A percentile compares a stretch with the other conserved stretches of the same genome.
These are phyloP conservation scores for Eucalyptus erythrocorys DNA, from an alignment of 345 rosid genomes.

Conservation along the genomic window DNA sequence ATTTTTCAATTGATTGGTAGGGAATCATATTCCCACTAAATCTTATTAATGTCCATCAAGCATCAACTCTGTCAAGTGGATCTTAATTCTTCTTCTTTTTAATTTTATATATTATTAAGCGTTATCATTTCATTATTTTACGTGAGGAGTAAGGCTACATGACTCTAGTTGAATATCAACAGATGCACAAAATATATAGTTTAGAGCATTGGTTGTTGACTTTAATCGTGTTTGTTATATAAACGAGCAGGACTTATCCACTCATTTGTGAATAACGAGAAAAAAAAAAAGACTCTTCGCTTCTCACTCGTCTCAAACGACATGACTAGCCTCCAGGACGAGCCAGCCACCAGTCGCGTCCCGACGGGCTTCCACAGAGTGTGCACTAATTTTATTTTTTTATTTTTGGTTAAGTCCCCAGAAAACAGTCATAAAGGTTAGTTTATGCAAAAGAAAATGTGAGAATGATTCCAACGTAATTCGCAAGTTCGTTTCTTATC, in stretches of 20 bases:
- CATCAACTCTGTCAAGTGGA: background rate
- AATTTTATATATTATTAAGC: no score
- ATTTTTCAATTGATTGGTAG: background rate
- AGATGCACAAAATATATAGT: background rate
- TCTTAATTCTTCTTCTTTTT: no score
- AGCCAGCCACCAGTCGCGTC: background rate
- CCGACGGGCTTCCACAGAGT: conserved; percentile 26
- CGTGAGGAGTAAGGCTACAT: background rate
- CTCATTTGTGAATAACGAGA: no score
- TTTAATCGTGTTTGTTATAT: background rate
- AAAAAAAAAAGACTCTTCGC: background rate
- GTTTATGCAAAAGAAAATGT: background rate
- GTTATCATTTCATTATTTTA: no score
- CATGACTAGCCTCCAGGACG: conserved; percentile 10
- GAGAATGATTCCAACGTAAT: background rate
- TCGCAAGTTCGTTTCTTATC: background rate
- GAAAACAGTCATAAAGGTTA: background rate
- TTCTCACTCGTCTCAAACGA: background rate
- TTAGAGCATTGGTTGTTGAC: background rate
- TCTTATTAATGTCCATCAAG: background rate
- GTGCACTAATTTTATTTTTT: no score
- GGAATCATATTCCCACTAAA: background rate
- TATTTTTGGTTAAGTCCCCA: no score
- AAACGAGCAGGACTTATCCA: background rate
- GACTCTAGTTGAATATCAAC: background rate